Base-by-base conservation (phyloP, 176 grass and related monocot species). In the Oryza glaberrima region DNA sequence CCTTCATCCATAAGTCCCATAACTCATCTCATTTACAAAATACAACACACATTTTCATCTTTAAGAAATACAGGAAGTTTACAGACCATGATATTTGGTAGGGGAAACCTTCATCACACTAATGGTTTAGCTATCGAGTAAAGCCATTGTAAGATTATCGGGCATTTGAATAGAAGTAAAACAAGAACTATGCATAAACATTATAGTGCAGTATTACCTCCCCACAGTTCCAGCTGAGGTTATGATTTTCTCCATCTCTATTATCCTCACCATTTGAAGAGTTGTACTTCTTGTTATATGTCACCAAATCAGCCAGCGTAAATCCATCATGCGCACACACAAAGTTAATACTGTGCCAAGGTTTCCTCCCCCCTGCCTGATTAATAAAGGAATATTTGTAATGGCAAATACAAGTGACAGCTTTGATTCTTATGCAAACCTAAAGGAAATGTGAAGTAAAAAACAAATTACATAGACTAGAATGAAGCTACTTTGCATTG, bases 251-350 rank as follows among this genome's bases (percentile, higher is more conserved):
- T 56, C 96, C 96, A 90, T 98, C 96, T 69, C 77, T 84, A 25
- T 98, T 98, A 60, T 95, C 76, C 87, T 98, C 96, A 30, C 96
- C 91, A 81, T 98, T 98, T 72, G 86, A 87, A 26, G 86, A 67
- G 82, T 98, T 98, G 78, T 95, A 92, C 67, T 98, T 98, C 43
- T 92, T 95, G 69, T 98, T 94, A 71, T 98, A 98, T 43, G 91
- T 90, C 23, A 98, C 96, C 81, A 98, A 85, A 92, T 98, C 96
- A 81, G 91, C 93, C 88, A 95, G 83, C 49, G 96, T 94, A 92
- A 98, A 98, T 17, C 96, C 96, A 83, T 98, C 96, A 82, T 98
- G 96, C 65, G 93, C 96, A 78, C 93, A 98, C n/a, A 98, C 86
- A 79, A 98, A 98, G 40, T 98, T 98, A 65, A 98, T 82, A 77